Conservation (phyloP, 768 basidiomycete genomes). For the Leucocoprinus sp. region DNA sequence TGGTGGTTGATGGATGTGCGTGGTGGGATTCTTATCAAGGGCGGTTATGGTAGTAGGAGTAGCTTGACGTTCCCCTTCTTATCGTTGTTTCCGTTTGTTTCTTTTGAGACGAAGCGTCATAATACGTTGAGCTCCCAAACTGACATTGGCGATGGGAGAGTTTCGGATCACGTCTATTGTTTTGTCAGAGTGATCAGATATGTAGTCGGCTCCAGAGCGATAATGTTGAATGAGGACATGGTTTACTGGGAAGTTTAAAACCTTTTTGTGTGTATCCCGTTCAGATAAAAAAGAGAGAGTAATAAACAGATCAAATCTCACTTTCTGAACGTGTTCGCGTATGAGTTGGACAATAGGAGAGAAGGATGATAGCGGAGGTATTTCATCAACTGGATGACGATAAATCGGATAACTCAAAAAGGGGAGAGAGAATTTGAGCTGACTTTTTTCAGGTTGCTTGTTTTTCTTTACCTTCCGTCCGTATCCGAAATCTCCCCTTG, state of each 20-base stretch:
- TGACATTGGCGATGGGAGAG: conserved; percentile 74
- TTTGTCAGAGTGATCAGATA: conserved; percentile 84
- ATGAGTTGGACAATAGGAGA: conserved; percentile 62
- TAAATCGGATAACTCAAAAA: conserved; percentile 46
- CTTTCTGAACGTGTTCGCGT: conserved; percentile 51
- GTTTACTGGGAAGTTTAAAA: conserved; percentile 57
- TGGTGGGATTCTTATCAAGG: background rate
- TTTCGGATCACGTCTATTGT: conserved; percentile 73
- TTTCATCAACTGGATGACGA: conserved; percentile 75
- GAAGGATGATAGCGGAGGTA: conserved; percentile 59
- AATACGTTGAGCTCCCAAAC: conserved; percentile 65
- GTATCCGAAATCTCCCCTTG: conserved; percentile 24
- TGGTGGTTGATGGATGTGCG: conserved; percentile 16
- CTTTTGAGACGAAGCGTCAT: conserved; percentile 72
- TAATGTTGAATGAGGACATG: conserved; percentile 81
- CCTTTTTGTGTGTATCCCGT: conserved; percentile 14
- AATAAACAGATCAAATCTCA: conserved; percentile 13
- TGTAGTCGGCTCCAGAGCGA: conserved; percentile 71
- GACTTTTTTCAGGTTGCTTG: too few relatives aligned
- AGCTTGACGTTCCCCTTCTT: conserved; percentile 2
- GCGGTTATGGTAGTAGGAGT: too few relatives aligned
- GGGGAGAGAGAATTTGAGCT: background rate
- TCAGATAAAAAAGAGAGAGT: too few relatives aligned
- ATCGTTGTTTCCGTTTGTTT: conserved; percentile 25
- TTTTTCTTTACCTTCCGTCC: conserved; percentile 32